phyloP scores from a whole-genome alignment of 1,284 basidiomycete genomes.

The Uromyces viciae-fabae region DNA sequence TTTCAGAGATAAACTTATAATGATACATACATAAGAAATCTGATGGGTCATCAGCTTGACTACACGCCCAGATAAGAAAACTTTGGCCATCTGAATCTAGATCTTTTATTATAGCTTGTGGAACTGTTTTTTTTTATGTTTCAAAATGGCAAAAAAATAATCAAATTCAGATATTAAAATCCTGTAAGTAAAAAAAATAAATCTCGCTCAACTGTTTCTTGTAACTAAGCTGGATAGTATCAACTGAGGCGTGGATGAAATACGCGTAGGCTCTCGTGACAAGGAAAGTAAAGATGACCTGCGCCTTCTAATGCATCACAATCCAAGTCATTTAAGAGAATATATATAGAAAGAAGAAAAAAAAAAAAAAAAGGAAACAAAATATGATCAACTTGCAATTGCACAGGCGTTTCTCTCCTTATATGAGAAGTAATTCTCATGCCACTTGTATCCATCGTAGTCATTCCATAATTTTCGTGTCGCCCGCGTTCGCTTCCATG shows the following conservation, averaged over 20 bases:
- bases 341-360: background rate
- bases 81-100: constrained; percentile 26
- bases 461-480: constrained; percentile 16
- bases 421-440: constrained; percentile 18
- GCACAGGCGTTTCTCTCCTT: constrained; percentile 38
- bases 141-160: background rate
- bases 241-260: constrained; percentile 28
- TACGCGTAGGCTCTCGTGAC: constrained; percentile 21
- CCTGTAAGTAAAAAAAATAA: background rate
- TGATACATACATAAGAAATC: constrained; percentile 44
- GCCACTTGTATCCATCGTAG: background rate
- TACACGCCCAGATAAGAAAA: constrained; percentile 35
- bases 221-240: constrained; percentile 14
- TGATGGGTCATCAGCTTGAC: constrained; percentile 25
- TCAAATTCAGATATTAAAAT: background rate
- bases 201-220: constrained; percentile 15
- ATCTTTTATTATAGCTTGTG: background rate
- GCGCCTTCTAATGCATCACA: constrained; percentile 18
- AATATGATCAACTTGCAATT: background rate
- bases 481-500: background rate
- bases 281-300: constrained; percentile 26
- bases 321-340: background rate
- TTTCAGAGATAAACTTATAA: too few species aligned
- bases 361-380: background rate
- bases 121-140: background rate